These are phyloP conservation scores for Epichloe bromicola DNA, from an alignment of 2,329 filamentous ascomycete genomes.

Conservation along the genomic window DNA sequence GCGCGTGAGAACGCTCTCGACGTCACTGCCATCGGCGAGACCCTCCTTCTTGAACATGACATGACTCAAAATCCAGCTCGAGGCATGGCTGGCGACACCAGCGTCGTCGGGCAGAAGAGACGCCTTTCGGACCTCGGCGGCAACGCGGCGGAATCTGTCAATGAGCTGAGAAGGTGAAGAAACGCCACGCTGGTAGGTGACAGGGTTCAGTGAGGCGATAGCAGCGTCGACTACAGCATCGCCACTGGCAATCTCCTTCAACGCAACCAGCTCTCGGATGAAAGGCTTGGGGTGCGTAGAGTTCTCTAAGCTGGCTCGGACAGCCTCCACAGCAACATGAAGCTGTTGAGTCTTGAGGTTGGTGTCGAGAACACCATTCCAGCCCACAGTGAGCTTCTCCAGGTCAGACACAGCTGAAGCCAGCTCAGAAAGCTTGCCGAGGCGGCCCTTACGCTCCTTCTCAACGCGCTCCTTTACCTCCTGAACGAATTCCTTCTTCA, in stretches of 20 bases:
- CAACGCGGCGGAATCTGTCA: constrained; percentile 90
- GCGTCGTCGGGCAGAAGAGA: constrained; percentile 85
- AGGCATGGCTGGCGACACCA: constrained; percentile 86
- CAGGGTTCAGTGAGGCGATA: constrained; percentile 90
- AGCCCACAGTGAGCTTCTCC: constrained; percentile 75
- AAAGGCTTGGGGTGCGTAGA: constrained; percentile 65
- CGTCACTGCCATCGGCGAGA: constrained; percentile 70
- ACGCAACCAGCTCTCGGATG: constrained; percentile 79
- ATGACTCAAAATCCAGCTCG: constrained; percentile 80
- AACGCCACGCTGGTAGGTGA: constrained; percentile 85
- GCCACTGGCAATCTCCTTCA: constrained; percentile 80
- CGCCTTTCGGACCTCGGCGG: constrained; percentile 86
- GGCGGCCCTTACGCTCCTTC: constrained; percentile 71
- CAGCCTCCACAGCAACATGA: constrained; percentile 88
- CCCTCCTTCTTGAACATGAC: constrained; percentile 93
- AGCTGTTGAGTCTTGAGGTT: constrained; percentile 94
- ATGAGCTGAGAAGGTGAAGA: constrained; percentile 74
- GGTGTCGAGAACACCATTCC: constrained; percentile 80
- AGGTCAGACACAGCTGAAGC: constrained; percentile 67
- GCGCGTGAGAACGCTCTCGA: constrained; percentile 83
- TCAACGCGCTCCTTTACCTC: constrained; percentile 76
- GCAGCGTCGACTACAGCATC: constrained; percentile 83
- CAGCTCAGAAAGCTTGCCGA: constrained; percentile 75
- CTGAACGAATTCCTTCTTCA: constrained; percentile 73
- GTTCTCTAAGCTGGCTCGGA: constrained; percentile 70